A percentile compares a stretch with the other conserved stretches of the same genome.
phyloP scores from a whole-genome alignment of 345 rosid species.

The Eucalyptus polyanthemos region DNA sequence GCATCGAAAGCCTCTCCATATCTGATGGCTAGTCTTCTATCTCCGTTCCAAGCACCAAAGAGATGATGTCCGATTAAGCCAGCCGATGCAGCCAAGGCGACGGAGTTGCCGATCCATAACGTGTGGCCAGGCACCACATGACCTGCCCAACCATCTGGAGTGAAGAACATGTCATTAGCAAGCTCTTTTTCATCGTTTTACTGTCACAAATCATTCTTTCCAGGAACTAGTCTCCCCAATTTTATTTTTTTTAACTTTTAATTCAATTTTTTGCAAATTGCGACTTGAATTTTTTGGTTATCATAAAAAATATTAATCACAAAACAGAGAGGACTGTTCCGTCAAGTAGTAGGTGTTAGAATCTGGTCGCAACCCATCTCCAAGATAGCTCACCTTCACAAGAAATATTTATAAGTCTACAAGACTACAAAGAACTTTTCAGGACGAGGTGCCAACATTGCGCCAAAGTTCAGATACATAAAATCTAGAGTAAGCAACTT shows the following conservation, averaged over 20 bases:
- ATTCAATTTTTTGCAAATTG: neutral
- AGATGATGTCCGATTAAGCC: conserved; percentile 11
- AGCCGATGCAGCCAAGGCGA: neutral
- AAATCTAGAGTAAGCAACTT: neutral
- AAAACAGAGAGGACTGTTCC: neutral
- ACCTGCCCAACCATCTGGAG: conserved; percentile 11
- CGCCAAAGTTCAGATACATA: neutral
- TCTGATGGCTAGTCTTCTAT: conserved; percentile 1
- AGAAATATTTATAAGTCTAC: neutral
- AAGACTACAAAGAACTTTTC: neutral
- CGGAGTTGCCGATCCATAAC: conserved; percentile 7
- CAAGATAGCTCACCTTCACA: neutral
- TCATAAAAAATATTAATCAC: neutral
- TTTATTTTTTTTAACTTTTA: neutral
- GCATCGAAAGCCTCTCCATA: conserved; percentile 7
- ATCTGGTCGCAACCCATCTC: neutral
- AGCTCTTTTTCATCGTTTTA: neutral
- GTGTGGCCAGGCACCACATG: conserved; percentile 14
- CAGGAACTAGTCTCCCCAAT: neutral
- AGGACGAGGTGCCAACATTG: neutral
- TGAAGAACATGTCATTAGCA: neutral
- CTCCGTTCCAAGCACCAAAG: conserved; percentile 14
- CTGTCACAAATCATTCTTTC: neutral
- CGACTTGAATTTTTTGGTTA: neutral
- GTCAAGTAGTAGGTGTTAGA: neutral